These are phyloP conservation scores for Podospora pseudocomata DNA, from an alignment of 495 filamentous ascomycete species.

Conservation along the genomic window DNA sequence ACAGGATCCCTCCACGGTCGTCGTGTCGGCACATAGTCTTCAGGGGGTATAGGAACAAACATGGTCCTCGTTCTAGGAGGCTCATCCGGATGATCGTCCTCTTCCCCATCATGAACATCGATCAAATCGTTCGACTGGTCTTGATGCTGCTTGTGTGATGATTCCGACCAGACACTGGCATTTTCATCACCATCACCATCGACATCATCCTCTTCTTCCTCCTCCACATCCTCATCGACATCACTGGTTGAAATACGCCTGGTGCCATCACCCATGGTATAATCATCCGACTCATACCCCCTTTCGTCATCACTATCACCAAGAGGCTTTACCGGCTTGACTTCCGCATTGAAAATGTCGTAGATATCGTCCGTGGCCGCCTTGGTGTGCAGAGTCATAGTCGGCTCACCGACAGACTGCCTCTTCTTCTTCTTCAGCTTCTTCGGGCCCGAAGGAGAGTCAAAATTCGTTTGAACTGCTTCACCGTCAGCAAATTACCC, in stretches of 20 bases:
- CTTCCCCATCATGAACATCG: conserved; percentile 34
- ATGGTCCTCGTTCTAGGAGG: conserved; percentile 43
- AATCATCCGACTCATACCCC: conserved; percentile 69
- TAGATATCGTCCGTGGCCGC: conserved; percentile 97
- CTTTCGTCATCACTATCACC: conserved; percentile 59
- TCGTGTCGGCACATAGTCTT: conserved; percentile 74
- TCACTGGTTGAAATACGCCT: conserved; percentile 53
- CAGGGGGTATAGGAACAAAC: conserved; percentile 69
- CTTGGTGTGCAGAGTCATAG: conserved; percentile 94
- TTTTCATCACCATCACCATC: conserved; percentile 35
- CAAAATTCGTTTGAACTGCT: conserved; percentile 85
- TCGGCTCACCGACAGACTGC: conserved; percentile 62
- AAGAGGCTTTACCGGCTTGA: conserved; percentile 50
- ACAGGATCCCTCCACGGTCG: conserved; percentile 72
- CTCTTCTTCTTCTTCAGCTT: conserved; percentile 59
- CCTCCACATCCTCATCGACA: conserved; percentile 38
- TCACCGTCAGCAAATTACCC: conserved; percentile 18
- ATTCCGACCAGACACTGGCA: conserved; percentile 78
- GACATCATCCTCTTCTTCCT: conserved; percentile 60
- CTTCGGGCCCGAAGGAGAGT: conserved; percentile 77
- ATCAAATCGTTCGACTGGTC: conserved; percentile 35
- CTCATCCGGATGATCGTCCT: conserved; percentile 38
- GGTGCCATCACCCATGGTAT: conserved; percentile 77
- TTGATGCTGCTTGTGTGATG: conserved; percentile 66
- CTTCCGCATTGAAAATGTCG: conserved; percentile 89